Conservation (phyloP, 345 rosid species). For the Ceriops decandra region DNA sequence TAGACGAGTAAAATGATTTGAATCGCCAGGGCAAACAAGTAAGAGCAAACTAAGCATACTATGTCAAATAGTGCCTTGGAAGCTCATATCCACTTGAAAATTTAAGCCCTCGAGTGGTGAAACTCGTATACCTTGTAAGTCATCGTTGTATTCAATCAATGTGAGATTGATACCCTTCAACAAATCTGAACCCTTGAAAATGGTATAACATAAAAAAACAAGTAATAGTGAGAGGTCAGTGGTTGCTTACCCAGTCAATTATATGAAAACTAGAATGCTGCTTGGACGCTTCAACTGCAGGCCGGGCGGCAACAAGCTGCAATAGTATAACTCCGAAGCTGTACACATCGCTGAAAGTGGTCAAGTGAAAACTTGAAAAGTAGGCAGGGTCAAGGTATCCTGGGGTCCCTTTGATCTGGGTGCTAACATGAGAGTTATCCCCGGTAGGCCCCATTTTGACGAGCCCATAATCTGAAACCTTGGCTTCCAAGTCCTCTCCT, state of each 20-base stretch:
- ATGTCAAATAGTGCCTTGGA: no score
- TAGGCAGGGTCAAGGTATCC: constrained; percentile 70
- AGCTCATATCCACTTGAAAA: no score
- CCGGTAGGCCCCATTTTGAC: constrained; percentile 49
- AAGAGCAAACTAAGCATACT: no score
- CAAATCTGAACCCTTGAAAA: no score
- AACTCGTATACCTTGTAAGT: no score
- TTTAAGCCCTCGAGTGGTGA: no score
- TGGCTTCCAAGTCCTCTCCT: constrained; percentile 50
- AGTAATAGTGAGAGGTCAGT: no score
- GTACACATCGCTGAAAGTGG: constrained; percentile 52
- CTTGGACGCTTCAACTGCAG: constrained; percentile 35
- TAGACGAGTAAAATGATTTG: no score
- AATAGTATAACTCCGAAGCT: constrained; percentile 65
- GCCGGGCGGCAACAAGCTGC: constrained; percentile 52
- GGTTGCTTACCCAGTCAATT: constrained; percentile 51
- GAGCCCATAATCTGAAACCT: constrained; percentile 61
- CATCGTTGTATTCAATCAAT: no score
- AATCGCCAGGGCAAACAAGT: no score
- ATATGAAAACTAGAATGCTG: constrained; percentile 37
- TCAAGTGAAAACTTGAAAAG: constrained; percentile 48
- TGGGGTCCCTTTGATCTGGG: constrained; percentile 60
- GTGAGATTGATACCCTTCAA: no score
- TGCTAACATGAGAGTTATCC: constrained; percentile 54
- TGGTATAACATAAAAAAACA: no score